Base-by-base conservation (phyloP, 257 asterid genomes). In the Solanum chmielewskii region DNA sequence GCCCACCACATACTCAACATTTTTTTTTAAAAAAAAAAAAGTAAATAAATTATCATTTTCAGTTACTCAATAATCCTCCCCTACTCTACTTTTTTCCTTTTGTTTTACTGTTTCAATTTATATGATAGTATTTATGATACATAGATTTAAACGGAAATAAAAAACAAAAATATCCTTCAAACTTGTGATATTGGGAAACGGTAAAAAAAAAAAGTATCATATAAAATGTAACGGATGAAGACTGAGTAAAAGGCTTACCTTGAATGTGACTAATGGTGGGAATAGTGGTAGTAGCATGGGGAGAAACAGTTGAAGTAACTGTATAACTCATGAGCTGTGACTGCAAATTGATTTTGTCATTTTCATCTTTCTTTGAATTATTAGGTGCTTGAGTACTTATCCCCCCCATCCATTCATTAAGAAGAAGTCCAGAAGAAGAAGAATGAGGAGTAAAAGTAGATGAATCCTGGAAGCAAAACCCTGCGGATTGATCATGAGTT, bases 331-430 rank as follows among this genome's bases (percentile, higher is more conserved):
- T 52, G 4, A 91, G 41, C n/a, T 83, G 86, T n/a, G 89, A 90
- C 70, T 90, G 94, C 23, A 88, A 85, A 83, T 92, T 90, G 89
- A 92, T 89, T 90, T 90, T 93, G 59, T 92, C 93, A n/a, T 90
- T 93, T 9, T 87, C 91, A 4, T 77, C 80, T 82, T 91, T 95
- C 78, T 83, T 91, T 4, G 91, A 87, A 74, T 4, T 37, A 74
- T 1, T 74, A 21, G 91, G 87, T 85, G 90, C 88, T 35, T 90
- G 87, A 82, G 90, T 90, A 33, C 1, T 33, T 94, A 92, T 92
- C 86, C 91, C 87, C 86, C 91, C 87, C 95, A 92, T 90, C 64
- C 93, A 89, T 41, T 94, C 98, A 86, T 92, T 92, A 1, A 93
- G 87, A 0, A 93, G 82, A 20, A 90, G 90, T 42, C 86, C 87